Percentiles rank a stretch among this genome's conserved stretches.
These are phyloP conservation scores for Arabidopsis hybrid DNA, from an alignment of 441 rosid genomes.

Conservation along the genomic window DNA sequence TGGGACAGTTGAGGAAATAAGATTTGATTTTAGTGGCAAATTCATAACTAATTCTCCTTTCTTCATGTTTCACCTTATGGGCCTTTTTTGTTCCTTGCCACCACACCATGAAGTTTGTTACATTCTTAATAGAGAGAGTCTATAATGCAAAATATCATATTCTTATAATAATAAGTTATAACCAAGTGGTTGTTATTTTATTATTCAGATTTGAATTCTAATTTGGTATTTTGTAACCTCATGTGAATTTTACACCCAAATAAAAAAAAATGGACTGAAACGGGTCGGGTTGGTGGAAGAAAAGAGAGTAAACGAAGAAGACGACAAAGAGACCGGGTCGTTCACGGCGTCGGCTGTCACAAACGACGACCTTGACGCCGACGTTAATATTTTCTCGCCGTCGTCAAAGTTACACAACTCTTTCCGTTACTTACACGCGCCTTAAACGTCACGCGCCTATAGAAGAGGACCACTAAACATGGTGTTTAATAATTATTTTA, in stretches of 20 bases:
- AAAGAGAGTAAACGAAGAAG: conserved; percentile 24
- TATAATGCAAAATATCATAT: conserved; percentile 9
- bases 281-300: conserved; percentile 23
- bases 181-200: conserved; percentile 14
- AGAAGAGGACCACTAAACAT: conserved; percentile 36
- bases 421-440: conserved; percentile 26
- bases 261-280: background rate
- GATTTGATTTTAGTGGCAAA: conserved; percentile 32
- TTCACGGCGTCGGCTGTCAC: conserved; percentile 48
- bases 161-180: background rate
- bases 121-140: conserved; percentile 13
- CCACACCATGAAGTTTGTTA: conserved; percentile 41
- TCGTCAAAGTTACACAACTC: conserved; percentile 24
- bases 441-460: conserved; percentile 14
- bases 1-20: conserved; percentile 42
- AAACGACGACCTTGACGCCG: conserved; percentile 44
- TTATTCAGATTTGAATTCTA: background rate
- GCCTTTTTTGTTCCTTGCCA: conserved; percentile 32
- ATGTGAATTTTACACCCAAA: background rate
- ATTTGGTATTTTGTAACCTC: too few relatives aligned
- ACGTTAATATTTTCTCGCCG: conserved; percentile 29
- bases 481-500: background rate
- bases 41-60: conserved; percentile 29
- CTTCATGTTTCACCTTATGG: conserved; percentile 43
- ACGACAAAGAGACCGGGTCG: conserved; percentile 32